Base-by-base conservation (phyloP, 208 protist species). In the Herpetomonas samuelpessoai region DNA sequence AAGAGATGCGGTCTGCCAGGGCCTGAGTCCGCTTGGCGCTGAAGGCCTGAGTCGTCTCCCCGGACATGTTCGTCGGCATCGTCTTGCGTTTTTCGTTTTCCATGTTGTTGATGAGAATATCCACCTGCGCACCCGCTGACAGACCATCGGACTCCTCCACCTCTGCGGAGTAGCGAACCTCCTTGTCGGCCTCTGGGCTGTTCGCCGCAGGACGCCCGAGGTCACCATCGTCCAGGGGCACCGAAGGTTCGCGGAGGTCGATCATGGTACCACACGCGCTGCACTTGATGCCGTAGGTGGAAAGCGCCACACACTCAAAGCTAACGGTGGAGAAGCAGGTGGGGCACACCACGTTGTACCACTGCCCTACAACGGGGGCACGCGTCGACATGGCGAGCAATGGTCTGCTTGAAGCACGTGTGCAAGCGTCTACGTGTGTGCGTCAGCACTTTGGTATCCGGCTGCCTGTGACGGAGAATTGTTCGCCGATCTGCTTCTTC, bases 321-420 rank as follows among this genome's bases (percentile, higher is more conserved):
- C 51, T 65, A 54, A 91, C 74, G 10, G 54, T 71, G 26, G 62
- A 79, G 59, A 46, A 79, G 64, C 88, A 94, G 39, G 75, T 54
- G 1, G 88, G 88, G 62, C 88, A 94, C 9, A 85, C 59, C 0
- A 91, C 82, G 46, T 57, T 76, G 63, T 94, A 94, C 27, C 18
- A 62, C 49, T 68, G 67, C 53, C 84, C 84, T 27, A 84, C 56
- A 18, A 84, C 58, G 3, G 83, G 83, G 31, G 47, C 39, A 25
- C 65, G 73, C 24, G 58, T 62, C 18, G 74, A 70, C 47, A 86
- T 79, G 7, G 51, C 57, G 57, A 46, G 9, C 7, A 35, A 10
- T 38, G 21, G 39, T n/a, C n/a, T n/a, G n/a, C n/a, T n/a, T n/a
- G n/a, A n/a, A n/a, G n/a, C n/a, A n/a, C n/a, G n/a, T n/a, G n/a